These are phyloP conservation scores for Porphyridium purpureum DNA, from an alignment of 23 red algal genomes.

Conservation along the genomic window DNA sequence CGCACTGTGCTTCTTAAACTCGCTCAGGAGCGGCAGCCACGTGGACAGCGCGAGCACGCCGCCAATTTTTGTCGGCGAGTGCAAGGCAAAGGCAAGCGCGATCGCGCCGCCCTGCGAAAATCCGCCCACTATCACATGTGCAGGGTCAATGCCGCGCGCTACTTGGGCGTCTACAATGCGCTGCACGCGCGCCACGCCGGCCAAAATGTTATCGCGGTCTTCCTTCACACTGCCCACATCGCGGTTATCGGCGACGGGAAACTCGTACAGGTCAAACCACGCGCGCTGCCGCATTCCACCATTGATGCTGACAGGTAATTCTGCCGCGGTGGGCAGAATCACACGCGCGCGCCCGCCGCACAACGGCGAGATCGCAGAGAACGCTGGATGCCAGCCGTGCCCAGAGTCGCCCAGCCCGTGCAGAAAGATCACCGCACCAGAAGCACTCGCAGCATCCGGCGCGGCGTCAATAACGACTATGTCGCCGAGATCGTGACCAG, in stretches of 20 bases:
- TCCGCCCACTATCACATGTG: conserved; percentile 63
- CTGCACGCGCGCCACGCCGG: conserved; percentile 23
- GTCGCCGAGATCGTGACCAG: too few relatives aligned
- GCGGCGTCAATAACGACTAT: too few relatives aligned
- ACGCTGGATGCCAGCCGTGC: conserved; percentile 42
- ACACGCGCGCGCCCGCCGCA: conserved; percentile 39
- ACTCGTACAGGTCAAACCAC: conserved; percentile 84
- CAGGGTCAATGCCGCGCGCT: conserved; percentile 24
- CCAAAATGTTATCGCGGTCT: conserved; percentile 34
- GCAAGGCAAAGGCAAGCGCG: conserved; percentile 43
- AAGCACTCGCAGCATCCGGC: too few relatives aligned
- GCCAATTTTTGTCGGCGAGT: conserved; percentile 23
- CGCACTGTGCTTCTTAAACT: too few relatives aligned
- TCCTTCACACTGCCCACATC: too few relatives aligned
- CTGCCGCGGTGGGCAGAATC: conserved; percentile 51
- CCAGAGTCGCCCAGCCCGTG: conserved; percentile 72
- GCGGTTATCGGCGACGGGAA: too few relatives aligned
- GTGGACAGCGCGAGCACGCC: conserved; percentile 52
- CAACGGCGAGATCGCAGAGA: conserved; percentile 31
- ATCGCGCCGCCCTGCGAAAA: conserved; percentile 91
- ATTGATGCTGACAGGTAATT: conserved; percentile 10
- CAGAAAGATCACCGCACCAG: conserved; percentile 48
- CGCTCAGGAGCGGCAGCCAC: conserved; percentile 57
- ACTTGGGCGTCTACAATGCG: conserved; percentile 45
- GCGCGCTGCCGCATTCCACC: conserved; percentile 6